Conservation (phyloP, 1,284 basidiomycete species). For the Retiboletus flavoniger region DNA sequence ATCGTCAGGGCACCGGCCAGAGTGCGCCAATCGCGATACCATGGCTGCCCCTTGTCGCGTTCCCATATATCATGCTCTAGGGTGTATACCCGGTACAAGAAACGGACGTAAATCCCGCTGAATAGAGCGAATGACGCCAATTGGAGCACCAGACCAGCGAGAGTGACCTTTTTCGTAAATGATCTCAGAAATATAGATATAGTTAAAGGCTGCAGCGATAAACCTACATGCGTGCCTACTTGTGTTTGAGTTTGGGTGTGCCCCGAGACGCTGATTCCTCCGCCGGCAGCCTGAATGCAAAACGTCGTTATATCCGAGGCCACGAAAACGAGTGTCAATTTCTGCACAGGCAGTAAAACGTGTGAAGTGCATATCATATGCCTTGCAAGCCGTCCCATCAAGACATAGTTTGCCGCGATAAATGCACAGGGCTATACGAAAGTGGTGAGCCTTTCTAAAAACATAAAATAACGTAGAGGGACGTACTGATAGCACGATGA, state of each 20-base stretch:
- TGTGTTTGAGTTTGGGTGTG: constrained; percentile 14
- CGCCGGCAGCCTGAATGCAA: constrained; percentile 52
- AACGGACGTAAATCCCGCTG: constrained; percentile 54
- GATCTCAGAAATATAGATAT: constrained; percentile 53
- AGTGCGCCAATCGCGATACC: constrained; percentile 61
- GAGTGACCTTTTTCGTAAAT: constrained; percentile 49
- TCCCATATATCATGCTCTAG: constrained; percentile 49
- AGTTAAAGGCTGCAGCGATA: constrained; percentile 39
- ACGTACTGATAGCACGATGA: constrained; percentile 63
- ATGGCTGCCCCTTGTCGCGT: constrained; percentile 36
- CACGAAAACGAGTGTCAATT: constrained; percentile 55
- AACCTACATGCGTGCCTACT: constrained; percentile 39
- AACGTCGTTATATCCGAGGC: constrained; percentile 66
- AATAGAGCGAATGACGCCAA: constrained; percentile 65
- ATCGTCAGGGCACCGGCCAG: constrained; percentile 53
- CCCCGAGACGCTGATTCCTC: constrained; percentile 12
- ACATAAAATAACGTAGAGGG: not conserved
- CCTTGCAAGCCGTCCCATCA: constrained; percentile 60
- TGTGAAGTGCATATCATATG: constrained; percentile 51
- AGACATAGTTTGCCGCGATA: constrained; percentile 70
- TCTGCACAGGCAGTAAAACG: constrained; percentile 52
- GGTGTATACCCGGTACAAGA: constrained; percentile 53
- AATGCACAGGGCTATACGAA: constrained; percentile 60
- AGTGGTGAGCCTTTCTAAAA: not conserved
- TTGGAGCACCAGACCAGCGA: constrained; percentile 63